Evolutionary conservation across 805 yeast species (phyloP).

Genomic region (Debaryomyces hansenii): DNA sequence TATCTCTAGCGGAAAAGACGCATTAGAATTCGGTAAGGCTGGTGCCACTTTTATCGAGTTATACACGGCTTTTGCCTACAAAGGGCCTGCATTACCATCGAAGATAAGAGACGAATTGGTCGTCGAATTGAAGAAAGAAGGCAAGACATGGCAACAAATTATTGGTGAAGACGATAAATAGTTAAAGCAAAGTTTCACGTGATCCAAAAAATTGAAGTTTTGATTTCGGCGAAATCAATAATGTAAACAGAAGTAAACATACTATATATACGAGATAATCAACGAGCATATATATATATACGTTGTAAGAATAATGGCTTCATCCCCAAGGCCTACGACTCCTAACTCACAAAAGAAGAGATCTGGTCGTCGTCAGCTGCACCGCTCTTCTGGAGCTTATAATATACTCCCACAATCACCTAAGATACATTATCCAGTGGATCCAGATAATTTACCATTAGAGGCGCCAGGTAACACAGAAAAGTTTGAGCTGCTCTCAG

Average conservation of each 20-base stretch:
- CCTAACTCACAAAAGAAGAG: constrained; percentile 17
- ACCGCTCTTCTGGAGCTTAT: constrained; percentile 38
- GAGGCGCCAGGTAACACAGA: constrained; percentile 40
- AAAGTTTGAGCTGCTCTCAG: constrained; percentile 45
- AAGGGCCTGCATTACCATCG: constrained; percentile 80
- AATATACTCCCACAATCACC: constrained; percentile 40
- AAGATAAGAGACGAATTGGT: constrained; percentile 43
- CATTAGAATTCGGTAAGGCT: constrained; percentile 85
- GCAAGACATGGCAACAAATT: constrained; percentile 81
- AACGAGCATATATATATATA: constrained; percentile 8
- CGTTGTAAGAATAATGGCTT: constrained; percentile 4
- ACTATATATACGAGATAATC: not conserved
- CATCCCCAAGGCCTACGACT: constrained; percentile 22
- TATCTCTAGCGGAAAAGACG: constrained; percentile 83
- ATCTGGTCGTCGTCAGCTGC: constrained; percentile 21
- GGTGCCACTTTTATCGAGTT: constrained; percentile 90
- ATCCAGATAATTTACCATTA: constrained; percentile 39
- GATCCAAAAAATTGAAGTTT: not conserved
- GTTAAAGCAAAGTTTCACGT: not conserved
- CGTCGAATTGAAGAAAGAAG: constrained; percentile 60
- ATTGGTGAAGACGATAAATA: constrained; percentile 55
- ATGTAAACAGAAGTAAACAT: constrained; percentile 1
- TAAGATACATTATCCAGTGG: constrained; percentile 44
- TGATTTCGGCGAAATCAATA: not conserved
- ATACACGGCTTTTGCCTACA: constrained; percentile 88